Evolutionary conservation across 345 rosid genomes (phyloP).

Genomic region (Rhizophora mangle): DNA sequence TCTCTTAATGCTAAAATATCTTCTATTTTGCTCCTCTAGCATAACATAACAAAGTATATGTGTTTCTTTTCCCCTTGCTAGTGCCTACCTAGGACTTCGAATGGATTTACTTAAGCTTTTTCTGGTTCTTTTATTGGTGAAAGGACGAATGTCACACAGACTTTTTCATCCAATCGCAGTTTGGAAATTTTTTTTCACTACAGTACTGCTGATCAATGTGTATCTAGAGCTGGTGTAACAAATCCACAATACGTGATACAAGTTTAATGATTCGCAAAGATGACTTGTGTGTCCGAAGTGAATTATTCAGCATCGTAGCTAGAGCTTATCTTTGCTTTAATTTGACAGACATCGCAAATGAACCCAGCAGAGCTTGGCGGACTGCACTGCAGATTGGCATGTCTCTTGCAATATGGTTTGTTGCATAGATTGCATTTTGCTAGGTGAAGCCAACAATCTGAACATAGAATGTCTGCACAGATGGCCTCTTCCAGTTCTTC

Average conservation of each 20-base stretch:
- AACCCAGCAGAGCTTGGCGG: constrained; percentile 31
- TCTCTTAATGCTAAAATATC: constrained; percentile 5
- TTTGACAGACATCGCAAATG: constrained; percentile 54
- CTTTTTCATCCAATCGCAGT: no score
- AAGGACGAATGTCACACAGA: no score
- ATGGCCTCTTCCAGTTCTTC: constrained; percentile 50
- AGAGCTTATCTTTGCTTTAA: constrained; percentile 18
- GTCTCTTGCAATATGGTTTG: constrained; percentile 58
- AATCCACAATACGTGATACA: neutral
- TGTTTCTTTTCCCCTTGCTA: no score
- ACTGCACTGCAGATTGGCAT: constrained; percentile 22
- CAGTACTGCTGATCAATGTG: no score
- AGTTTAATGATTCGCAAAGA: neutral
- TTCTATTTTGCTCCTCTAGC: neutral
- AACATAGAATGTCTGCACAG: constrained; percentile 52
- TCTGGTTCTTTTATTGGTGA: no score
- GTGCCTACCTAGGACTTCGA: no score
- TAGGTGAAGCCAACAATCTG: constrained; percentile 65
- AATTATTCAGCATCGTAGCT: constrained; percentile 19
- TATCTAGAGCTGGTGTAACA: neutral
- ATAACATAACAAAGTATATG: no score
- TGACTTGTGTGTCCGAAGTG: neutral
- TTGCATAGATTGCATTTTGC: constrained; percentile 73
- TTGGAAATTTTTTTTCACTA: no score
- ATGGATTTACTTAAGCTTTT: no score